These are phyloP conservation scores for Babjeviella inositovora DNA, from an alignment of 805 yeast genomes.

Conservation along the genomic window DNA sequence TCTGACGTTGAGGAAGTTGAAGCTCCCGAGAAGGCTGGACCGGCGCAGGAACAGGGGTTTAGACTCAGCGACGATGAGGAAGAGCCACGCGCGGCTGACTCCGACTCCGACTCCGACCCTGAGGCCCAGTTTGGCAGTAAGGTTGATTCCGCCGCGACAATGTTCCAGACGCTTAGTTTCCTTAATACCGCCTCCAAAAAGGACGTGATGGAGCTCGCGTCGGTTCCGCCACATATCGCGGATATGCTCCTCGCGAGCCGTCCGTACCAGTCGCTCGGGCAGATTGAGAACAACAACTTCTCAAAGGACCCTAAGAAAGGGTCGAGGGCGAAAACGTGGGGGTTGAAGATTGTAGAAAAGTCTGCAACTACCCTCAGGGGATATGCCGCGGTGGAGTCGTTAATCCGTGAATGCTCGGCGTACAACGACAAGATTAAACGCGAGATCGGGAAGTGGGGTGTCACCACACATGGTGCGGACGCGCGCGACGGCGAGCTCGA, in stretches of 20 bases:
- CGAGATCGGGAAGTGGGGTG: conserved; percentile 82
- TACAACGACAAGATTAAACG: conserved; percentile 56
- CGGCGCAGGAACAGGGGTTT: conserved; percentile 3
- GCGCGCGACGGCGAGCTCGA: conserved; percentile 51
- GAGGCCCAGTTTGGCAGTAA: conserved; percentile 20
- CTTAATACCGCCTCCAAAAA: conserved; percentile 61
- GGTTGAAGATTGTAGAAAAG: conserved; percentile 60
- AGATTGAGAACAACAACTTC: conserved; percentile 43
- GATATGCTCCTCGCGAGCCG: conserved; percentile 44
- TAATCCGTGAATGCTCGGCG: conserved; percentile 68
- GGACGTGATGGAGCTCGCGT: conserved; percentile 71
- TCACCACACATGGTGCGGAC: conserved; percentile 40
- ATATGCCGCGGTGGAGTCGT: conserved; percentile 87
- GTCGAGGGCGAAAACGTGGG: conserved; percentile 34
- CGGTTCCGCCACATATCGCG: conserved; percentile 53
- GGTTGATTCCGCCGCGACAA: conserved; percentile 9
- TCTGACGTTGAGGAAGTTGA: conserved; percentile 8
- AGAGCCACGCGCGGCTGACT: conserved; percentile 21
- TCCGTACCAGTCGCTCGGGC: conserved; percentile 49
- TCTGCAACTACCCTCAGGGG: conserved; percentile 64
- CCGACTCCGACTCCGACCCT: conserved; percentile 29
- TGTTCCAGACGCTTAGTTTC: too few relatives aligned
- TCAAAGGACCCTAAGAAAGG: conserved; percentile 13
- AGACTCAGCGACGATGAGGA: conserved; percentile 24
- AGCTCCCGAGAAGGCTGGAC: conserved; percentile 4